These are phyloP conservation scores for Boletus coccyginus DNA, from an alignment of 768 basidiomycete species.

Conservation along the genomic window DNA sequence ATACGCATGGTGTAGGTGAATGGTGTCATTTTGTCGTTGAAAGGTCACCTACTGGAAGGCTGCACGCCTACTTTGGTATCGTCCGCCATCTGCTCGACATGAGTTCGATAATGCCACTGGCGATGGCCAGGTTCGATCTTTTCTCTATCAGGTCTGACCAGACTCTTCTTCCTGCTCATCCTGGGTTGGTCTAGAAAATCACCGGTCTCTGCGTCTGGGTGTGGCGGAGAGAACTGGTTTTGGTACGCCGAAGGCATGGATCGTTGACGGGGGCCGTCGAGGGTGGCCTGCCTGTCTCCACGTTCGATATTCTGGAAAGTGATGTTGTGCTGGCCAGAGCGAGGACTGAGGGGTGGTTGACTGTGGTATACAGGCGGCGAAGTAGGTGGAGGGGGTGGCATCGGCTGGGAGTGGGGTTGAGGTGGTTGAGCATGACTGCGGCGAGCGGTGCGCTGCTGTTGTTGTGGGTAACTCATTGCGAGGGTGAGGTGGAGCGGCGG, in stretches of 20 bases:
- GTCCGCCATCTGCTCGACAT: conserved; percentile 74
- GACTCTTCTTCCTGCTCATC: conserved; percentile 82
- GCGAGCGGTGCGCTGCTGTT: conserved; percentile 37
- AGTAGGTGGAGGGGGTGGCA: conserved; percentile 17
- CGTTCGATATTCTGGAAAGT: conserved; percentile 69
- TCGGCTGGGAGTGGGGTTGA: conserved; percentile 20
- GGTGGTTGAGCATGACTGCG: conserved; percentile 34
- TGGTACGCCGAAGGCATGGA: conserved; percentile 45
- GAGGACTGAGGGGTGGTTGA: conserved; percentile 19
- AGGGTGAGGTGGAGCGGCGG: neutral
- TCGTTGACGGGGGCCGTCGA: conserved; percentile 55
- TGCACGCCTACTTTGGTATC: conserved; percentile 70
- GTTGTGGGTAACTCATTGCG: conserved; percentile 40
- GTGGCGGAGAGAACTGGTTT: conserved; percentile 42
- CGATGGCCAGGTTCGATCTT: conserved; percentile 94
- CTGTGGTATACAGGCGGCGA: conserved; percentile 17
- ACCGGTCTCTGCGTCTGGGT: conserved; percentile 31
- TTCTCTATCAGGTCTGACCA: conserved; percentile 91
- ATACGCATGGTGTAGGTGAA: conserved; percentile 5
- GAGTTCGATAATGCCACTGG: conserved; percentile 90
- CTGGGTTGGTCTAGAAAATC: conserved; percentile 45
- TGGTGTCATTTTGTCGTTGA: neutral
- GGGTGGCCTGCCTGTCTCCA: conserved; percentile 59
- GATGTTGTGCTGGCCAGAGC: conserved; percentile 41
- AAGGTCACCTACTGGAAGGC: conserved; percentile 69